phyloP scores from a whole-genome alignment of 2,329 filamentous ascomycete species.

The Trichoderma asperellum region DNA sequence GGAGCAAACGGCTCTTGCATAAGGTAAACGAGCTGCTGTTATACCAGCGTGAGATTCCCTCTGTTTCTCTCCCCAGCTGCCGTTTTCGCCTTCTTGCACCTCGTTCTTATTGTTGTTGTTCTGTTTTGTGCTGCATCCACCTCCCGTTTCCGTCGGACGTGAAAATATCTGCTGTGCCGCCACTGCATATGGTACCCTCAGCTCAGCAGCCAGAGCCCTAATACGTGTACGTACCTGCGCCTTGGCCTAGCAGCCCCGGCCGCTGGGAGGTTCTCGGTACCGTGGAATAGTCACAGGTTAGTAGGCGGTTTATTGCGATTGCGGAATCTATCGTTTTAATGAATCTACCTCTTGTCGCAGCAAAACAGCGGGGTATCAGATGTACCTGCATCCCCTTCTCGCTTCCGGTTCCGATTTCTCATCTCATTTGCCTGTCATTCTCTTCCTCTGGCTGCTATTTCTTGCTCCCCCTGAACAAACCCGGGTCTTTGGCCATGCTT shows the following conservation, averaged over 20 bases:
- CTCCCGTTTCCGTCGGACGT: background rate
- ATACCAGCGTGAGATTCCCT: background rate
- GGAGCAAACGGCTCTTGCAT: background rate
- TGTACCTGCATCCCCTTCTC: slow-evolving; percentile 8
- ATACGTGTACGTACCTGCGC: background rate
- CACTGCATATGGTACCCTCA: background rate
- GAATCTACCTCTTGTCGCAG: slow-evolving; percentile 8
- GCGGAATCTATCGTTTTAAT: background rate
- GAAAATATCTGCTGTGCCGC: background rate
- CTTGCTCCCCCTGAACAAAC: slow-evolving; percentile 15
- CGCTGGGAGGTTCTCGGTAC: background rate
- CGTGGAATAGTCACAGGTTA: background rate
- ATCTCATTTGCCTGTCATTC: slow-evolving; percentile 10
- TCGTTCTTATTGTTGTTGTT: background rate
- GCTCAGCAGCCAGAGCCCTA: background rate
- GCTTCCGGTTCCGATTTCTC: slow-evolving; percentile 16
- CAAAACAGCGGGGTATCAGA: slow-evolving; percentile 3
- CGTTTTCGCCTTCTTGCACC: background rate
- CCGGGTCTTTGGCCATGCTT: background rate
- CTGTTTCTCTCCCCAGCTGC: background rate
- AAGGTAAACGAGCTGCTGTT: background rate
- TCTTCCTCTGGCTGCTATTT: background rate
- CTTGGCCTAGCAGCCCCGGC: background rate
- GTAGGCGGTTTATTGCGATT: background rate
- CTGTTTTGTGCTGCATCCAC: background rate